Percentiles rank a stretch among this genome's conserved stretches.
These are phyloP conservation scores for Alternaria longipes DNA, from an alignment of 2,329 filamentous ascomycete genomes.

Conservation along the genomic window DNA sequence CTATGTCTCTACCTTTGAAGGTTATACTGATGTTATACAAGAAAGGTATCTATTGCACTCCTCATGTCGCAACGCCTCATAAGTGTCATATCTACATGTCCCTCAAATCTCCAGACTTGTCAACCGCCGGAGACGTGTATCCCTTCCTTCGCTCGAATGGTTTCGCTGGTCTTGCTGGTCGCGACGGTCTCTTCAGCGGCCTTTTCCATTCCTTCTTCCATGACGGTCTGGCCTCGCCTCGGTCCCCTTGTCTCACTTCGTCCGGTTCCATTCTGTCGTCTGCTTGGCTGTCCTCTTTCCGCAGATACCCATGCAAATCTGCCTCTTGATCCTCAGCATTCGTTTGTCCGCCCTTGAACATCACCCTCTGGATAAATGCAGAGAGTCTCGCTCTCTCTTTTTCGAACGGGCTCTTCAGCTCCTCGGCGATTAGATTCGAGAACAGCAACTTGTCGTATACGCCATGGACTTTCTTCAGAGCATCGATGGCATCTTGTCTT, in stretches of 20 bases:
- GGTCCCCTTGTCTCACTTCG: conserved; percentile 1
- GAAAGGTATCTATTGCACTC: neutral
- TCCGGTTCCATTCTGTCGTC: neutral
- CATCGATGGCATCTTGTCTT: conserved; percentile 38
- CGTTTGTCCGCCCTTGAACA: conserved; percentile 18
- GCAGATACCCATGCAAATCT: conserved; percentile 23
- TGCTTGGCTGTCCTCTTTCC: conserved; percentile 1
- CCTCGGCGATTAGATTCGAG: conserved; percentile 42
- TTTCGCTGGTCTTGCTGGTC: neutral
- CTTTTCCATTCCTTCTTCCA: conserved; percentile 29
- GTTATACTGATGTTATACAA: conserved; percentile 18
- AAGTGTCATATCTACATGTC: conserved; percentile 5
- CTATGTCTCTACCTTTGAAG: neutral
- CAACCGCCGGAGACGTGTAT: neutral
- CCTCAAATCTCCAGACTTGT: neutral
- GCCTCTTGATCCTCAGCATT: conserved; percentile 10
- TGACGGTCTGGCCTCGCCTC: conserved; percentile 3
- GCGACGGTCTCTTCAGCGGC: conserved; percentile 21
- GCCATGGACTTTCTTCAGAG: conserved; percentile 40
- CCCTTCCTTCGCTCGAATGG: conserved; percentile 3
- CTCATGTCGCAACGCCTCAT: neutral
- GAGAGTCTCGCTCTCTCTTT: conserved; percentile 36
- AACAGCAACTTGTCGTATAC: conserved; percentile 44
- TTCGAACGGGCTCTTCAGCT: conserved; percentile 41
- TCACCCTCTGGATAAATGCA: conserved; percentile 36